Conservation (phyloP, 1,139 yeast genomes). For the Lizanozyma gosingica region DNA sequence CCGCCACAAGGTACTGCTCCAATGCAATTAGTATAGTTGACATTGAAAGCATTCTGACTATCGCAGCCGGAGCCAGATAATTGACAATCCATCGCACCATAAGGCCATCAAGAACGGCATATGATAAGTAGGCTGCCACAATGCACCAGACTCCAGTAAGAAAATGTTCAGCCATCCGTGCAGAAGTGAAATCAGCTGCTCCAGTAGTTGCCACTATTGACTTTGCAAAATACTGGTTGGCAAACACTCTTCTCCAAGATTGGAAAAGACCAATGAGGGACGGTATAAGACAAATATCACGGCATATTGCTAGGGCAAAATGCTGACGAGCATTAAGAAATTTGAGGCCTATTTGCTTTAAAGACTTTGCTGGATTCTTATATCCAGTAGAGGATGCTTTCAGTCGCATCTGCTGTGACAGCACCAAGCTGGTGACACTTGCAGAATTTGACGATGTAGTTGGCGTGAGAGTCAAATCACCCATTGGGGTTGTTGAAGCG, state of each 20-base stretch:
- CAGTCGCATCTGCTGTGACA: neutral
- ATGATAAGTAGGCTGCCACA: constrained; percentile 79
- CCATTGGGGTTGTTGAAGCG: too few relatives aligned
- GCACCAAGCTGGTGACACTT: too few relatives aligned
- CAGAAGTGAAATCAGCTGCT: constrained; percentile 36
- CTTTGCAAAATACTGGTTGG: constrained; percentile 18
- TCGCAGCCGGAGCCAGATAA: constrained; percentile 81
- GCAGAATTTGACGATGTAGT: neutral
- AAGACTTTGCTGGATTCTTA: constrained; percentile 10
- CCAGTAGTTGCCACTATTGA: constrained; percentile 21
- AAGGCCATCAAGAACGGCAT: constrained; percentile 77
- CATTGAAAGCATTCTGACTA: constrained; percentile 76
- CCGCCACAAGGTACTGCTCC: constrained; percentile 58
- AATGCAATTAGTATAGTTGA: constrained; percentile 63
- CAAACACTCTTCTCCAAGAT: constrained; percentile 42
- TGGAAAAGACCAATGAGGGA: constrained; percentile 49
- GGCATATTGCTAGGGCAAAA: constrained; percentile 58
- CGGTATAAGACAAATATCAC: constrained; percentile 66
- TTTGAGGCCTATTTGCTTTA: constrained; percentile 55
- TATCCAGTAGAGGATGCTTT: constrained; percentile 5
- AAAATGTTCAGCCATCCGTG: constrained; percentile 61
- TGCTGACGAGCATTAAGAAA: constrained; percentile 71
- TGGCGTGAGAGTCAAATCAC: too few relatives aligned
- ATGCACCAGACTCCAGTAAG: constrained; percentile 74
- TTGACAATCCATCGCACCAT: constrained; percentile 93